phyloP scores from a whole-genome alignment of 306 rosid genomes.

The Inga laurina region DNA sequence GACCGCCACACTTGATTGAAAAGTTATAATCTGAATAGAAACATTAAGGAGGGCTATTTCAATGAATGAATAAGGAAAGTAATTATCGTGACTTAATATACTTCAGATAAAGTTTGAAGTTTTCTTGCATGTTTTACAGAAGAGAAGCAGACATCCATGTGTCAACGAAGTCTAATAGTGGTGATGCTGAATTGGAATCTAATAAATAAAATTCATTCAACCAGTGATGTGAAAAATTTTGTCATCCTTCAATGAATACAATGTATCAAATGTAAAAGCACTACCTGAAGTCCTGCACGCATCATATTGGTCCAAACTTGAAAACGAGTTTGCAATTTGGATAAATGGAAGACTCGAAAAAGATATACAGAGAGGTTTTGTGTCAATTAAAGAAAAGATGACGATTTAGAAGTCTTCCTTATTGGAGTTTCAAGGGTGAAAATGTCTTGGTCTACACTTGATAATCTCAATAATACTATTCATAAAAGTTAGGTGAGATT shows the following conservation, averaged over 20 bases:
- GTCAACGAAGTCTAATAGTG: not conserved
- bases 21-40: slow-evolving; percentile 58
- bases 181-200: not conserved
- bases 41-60: not conserved
- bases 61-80: not conserved
- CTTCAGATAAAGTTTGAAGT: not conserved
- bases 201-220: not conserved
- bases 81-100: not conserved
- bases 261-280: not conserved
- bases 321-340: not conserved
- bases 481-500: not conserved
- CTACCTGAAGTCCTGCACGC: not conserved
- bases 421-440: not conserved
- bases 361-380: not conserved
- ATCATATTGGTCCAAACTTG: not conserved
- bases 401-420: not conserved
- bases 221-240: not conserved
- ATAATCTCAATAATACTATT: not conserved
- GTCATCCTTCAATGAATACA: not conserved
- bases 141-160: not conserved
- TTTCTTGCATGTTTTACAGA: not conserved
- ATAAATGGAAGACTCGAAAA: not conserved
- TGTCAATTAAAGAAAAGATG: not conserved
- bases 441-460: not conserved
- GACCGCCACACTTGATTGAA: slow-evolving; percentile 74